Evolutionary conservation across 176 grass and related monocot genomes (phyloP), one percentile per base, ranked within the genome.

Genomic region (Areca catechu): DNA sequence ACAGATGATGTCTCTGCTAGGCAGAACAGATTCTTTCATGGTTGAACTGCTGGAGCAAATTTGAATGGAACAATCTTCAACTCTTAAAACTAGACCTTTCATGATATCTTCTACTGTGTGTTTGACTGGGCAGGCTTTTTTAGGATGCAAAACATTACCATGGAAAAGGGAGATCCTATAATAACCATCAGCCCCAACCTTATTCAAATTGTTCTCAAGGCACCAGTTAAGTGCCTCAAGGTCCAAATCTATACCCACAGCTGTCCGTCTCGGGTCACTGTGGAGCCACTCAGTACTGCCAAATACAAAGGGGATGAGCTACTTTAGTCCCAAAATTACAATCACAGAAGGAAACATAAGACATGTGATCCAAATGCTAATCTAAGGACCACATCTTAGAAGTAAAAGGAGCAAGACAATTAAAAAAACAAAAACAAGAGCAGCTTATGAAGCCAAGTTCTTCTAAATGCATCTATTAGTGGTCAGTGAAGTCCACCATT

Each of bases 201-300:
- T 91, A 49, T 54, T 69, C 51, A 88, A 60, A 62, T 88, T 88
- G 67, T 97, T 91, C 25, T 74, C 83, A 30, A 97, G 78, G 60
- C 86, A 88, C 86, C 92, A 97, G 56, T 97, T 80, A 63, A 97
- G 83, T n/a, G 83, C 72, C 48, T 97, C 86, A 53, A 90, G 92
- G 53, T 97, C 92, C 58, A 97, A 79, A 79, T 97, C 92, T 53
- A 97, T 62, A 70, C 81, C 83, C 0, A 91, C 64, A 17, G 80
- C 61, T 60, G 92, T 88, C 69, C 86, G 59, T 77, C 83, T 82
- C 16, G 83, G 69, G 69, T 97, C 83, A 77, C 65, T 85, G 22
- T 55, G 74, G 22, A 91, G 72, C 92, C 92, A 97, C 56, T 91
- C 78, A 15, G 78, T 51, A 82, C 86, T 85, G 80, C 43, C 19